Base-by-base conservation (phyloP, 805 yeast species). In the Ogataea pignaliae region DNA sequence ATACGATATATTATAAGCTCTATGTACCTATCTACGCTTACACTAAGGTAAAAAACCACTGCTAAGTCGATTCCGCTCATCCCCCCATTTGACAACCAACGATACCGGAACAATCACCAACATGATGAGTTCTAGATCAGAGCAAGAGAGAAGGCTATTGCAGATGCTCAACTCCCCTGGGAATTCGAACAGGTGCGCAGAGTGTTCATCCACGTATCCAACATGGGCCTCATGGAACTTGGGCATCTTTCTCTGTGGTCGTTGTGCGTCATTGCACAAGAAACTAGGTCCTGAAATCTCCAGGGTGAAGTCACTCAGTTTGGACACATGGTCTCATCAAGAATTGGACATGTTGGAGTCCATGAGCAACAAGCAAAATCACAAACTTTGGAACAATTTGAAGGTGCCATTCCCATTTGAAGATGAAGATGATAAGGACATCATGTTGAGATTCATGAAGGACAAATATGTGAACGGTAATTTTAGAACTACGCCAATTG, bases 201-300 rank as follows among this genome's bases (percentile, higher is more conserved):
- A 87, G 59, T 87, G 95, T 65, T 76, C 78, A 2, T 66, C 79
- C 5, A 59, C 75, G 3, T 81, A 75, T 61, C 93, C 95, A 9
- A 86, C 85, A 5, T 66, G 70, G 71, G 69, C 71, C 3, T 63
- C 68, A 10, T 63, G 63, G 64, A 63, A 66, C 36, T 54, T 86
- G 36, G 95, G 95, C 26, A 66, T 86, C 4, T 81, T 88, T 46
- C 68, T 88, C 14, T 88, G 96, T 68, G 93, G 93, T 13, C 69
- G 93, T 51, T 88, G 96, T 72, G 91, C 95, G 9, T 79, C 87
- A 3, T 72, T 81, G 30, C 96, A 88, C 63, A 70, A 88, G 47
- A 75, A 76, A 44, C 68, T 86, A 36, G 86, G 88, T 0, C 54
- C 71, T 2, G 79, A 79, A 34, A 63, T 82, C 11, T 81, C 90